Conservation (phyloP, 2,329 filamentous ascomycete genomes). For the Colletotrichum tabaci region DNA sequence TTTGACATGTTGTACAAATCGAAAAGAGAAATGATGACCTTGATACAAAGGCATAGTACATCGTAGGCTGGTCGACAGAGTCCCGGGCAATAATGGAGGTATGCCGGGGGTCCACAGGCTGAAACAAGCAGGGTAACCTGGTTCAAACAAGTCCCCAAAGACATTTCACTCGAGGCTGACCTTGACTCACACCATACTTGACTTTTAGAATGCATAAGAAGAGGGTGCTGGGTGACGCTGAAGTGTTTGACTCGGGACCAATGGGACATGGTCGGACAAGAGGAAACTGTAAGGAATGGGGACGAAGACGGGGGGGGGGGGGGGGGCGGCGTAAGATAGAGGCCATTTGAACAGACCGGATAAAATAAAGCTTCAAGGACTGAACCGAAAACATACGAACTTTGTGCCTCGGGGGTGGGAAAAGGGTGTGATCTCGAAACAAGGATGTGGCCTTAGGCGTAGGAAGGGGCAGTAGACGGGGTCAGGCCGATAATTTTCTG, state of each 20-base stretch:
- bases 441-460: conserved; percentile 28
- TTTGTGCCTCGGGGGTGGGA: conserved; percentile 1
- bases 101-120: conserved; percentile 7
- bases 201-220: conserved; percentile 1
- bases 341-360: neutral
- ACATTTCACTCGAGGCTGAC: neutral
- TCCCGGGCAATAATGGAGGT: neutral
- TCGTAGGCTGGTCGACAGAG: neutral
- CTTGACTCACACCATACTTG: neutral
- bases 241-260: conserved; percentile 5
- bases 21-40: neutral
- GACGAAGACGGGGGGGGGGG: neutral
- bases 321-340: neutral
- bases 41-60: neutral
- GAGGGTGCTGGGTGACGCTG: neutral
- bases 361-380: neutral
- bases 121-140: conserved; percentile 11
- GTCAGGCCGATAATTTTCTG: neutral
- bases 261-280: neutral
- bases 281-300: neutral
- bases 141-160: neutral
- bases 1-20: neutral
- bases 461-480: conserved; percentile 37
- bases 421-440: conserved; percentile 33
- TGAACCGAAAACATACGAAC: conserved; percentile 2